Conservation (phyloP, 139 green algal genomes). For the Coelastrella sp. region DNA sequence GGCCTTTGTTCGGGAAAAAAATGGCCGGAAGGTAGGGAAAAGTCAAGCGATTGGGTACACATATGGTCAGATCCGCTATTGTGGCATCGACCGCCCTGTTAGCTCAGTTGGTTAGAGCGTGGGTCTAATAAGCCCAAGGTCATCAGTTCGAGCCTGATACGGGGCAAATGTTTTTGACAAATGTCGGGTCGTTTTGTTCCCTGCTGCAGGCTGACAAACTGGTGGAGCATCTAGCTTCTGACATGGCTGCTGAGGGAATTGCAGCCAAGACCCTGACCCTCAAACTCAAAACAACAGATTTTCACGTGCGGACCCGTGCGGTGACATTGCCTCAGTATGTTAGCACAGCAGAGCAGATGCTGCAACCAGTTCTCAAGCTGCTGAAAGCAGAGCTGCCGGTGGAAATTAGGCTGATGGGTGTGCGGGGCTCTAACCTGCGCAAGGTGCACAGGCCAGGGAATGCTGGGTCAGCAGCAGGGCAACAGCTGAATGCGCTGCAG, state of each 20-base stretch:
- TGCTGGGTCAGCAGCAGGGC: neutral
- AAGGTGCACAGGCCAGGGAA: conserved; percentile 9
- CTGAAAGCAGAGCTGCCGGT: conserved; percentile 80
- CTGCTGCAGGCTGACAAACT: conserved; percentile 56
- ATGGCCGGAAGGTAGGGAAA: neutral
- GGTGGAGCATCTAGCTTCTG: conserved; percentile 68
- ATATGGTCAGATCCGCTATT: neutral
- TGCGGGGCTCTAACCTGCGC: conserved; percentile 79
- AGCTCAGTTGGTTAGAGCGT: neutral
- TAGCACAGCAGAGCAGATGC: conserved; percentile 67
- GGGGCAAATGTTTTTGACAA: neutral
- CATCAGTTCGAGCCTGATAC: conserved; percentile 17
- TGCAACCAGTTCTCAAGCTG: conserved; percentile 66
- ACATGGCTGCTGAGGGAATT: conserved; percentile 81
- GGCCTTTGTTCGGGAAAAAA: neutral
- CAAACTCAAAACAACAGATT: conserved; percentile 86
- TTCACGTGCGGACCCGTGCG: conserved; percentile 78
- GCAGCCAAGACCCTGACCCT: conserved; percentile 84
- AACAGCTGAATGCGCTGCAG: neutral
- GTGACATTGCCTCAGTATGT: conserved; percentile 73
- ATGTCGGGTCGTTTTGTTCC: neutral
- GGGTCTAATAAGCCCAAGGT: conserved; percentile 18
- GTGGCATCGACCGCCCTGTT: neutral
- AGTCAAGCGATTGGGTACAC: neutral
- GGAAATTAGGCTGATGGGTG: conserved; percentile 84